Conservation (phyloP, 1,139 yeast genomes). For the Blastobotrys aristatus region DNA sequence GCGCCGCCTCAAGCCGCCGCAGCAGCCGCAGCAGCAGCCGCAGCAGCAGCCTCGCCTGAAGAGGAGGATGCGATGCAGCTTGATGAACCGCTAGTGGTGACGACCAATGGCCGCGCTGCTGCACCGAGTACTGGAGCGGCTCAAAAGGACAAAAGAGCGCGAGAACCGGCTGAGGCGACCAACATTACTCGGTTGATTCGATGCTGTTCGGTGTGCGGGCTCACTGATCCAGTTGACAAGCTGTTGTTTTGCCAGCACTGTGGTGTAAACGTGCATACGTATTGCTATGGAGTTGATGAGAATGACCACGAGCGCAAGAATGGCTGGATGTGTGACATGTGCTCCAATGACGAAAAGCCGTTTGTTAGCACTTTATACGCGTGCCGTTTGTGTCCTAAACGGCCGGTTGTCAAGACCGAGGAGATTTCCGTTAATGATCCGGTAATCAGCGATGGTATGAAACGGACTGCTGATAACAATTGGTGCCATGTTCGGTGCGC, state of each 20-base stretch:
- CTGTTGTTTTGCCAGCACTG: slow-evolving; percentile 61
- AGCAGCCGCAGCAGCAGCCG: neutral
- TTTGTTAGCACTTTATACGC: slow-evolving; percentile 50
- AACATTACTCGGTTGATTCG: slow-evolving; percentile 4
- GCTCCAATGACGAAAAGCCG: slow-evolving; percentile 67
- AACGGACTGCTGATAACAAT: slow-evolving; percentile 59
- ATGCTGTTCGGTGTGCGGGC: slow-evolving; percentile 55
- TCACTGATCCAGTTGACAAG: slow-evolving; percentile 36
- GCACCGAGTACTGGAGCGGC: neutral
- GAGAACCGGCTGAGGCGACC: neutral
- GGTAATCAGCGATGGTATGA: slow-evolving; percentile 60
- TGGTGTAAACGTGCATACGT: slow-evolving; percentile 63
- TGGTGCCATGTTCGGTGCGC: slow-evolving; percentile 88
- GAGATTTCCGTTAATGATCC: slow-evolving; percentile 40
- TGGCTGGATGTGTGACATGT: slow-evolving; percentile 77
- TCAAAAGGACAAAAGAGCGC: neutral
- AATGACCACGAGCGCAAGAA: neutral
- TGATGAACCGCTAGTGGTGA: neutral
- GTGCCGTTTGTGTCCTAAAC: slow-evolving; percentile 63
- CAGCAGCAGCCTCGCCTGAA: neutral
- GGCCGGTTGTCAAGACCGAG: slow-evolving; percentile 45
- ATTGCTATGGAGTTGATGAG: slow-evolving; percentile 54
- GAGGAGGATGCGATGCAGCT: neutral
- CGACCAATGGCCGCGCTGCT: neutral
- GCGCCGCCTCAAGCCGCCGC: slow-evolving; percentile 1